Percentiles rank a stretch among this genome's conserved stretches.
These are phyloP conservation scores for Sporisorium iseilematis-ciliati DNA, from an alignment of 1,284 basidiomycete species.

Conservation along the genomic window DNA sequence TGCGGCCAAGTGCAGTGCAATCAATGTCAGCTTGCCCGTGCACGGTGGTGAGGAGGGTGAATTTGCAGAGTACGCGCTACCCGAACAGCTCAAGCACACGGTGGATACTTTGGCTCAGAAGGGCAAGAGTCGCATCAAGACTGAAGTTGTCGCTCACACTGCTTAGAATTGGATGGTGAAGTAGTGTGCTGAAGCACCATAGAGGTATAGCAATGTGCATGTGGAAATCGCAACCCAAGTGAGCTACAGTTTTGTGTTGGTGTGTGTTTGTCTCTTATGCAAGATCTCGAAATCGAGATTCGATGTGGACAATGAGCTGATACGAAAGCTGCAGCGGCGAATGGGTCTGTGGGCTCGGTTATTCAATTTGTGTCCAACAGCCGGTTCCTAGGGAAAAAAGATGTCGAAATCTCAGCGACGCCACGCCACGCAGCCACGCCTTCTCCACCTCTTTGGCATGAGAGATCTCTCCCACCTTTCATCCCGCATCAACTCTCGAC, in stretches of 20 bases:
- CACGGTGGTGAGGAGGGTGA: conserved; percentile 90
- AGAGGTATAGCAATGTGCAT: conserved; percentile 1
- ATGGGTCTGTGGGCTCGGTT: too few relatives aligned
- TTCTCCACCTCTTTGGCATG: too few relatives aligned
- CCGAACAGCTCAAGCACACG: conserved; percentile 93
- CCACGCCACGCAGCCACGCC: too few relatives aligned
- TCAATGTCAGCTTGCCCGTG: conserved; percentile 91
- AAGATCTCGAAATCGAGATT: background rate
- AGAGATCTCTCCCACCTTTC: too few relatives aligned
- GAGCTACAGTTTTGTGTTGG: background rate
- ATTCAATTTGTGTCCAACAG: too few relatives aligned
- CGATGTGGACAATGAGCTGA: too few relatives aligned
- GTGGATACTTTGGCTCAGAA: conserved; percentile 78
- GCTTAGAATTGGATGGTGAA: conserved; percentile 22
- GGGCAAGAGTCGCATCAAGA: conserved; percentile 75
- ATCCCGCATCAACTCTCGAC: too few relatives aligned
- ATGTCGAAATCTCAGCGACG: too few relatives aligned
- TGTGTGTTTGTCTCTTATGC: background rate
- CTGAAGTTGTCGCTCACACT: conserved; percentile 64
- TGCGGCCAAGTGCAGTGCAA: conserved; percentile 91
- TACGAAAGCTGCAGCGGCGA: too few relatives aligned
- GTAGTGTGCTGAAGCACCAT: background rate
- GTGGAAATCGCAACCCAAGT: background rate
- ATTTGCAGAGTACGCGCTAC: conserved; percentile 89
- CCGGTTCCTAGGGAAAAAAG: too few relatives aligned